These are phyloP conservation scores for Salix dunnii DNA, from an alignment of 345 rosid species.

Conservation along the genomic window DNA sequence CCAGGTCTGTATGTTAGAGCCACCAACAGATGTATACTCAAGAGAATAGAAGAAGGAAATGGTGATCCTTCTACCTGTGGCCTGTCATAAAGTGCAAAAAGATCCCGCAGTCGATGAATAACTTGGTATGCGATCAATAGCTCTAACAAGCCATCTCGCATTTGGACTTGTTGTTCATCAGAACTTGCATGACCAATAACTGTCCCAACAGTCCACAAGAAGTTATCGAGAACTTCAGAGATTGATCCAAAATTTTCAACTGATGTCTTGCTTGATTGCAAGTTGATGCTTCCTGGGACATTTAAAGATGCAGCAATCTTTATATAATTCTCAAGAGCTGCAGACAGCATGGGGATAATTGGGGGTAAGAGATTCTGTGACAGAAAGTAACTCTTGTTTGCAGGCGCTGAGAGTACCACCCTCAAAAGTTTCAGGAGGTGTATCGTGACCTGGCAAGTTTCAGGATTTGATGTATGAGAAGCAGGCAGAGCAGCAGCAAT, in stretches of 20 bases:
- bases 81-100: slow-evolving; percentile 74
- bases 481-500: slow-evolving; percentile 77
- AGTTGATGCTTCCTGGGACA: slow-evolving; percentile 33
- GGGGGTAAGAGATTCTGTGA: slow-evolving; percentile 78
- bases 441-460: slow-evolving; percentile 69
- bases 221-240: slow-evolving; percentile 64
- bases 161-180: slow-evolving; percentile 56
- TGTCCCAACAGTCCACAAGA: slow-evolving; percentile 51
- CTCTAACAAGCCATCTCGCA: slow-evolving; percentile 71
- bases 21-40: slow-evolving; percentile 60
- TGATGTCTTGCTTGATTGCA: slow-evolving; percentile 47
- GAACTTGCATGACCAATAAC: slow-evolving; percentile 54
- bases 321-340: slow-evolving; percentile 73
- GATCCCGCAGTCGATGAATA: slow-evolving; percentile 63
- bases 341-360: slow-evolving; percentile 64
- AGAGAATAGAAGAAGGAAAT: slow-evolving; percentile 65
- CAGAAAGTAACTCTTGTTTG: slow-evolving; percentile 65
- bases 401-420: slow-evolving; percentile 53
- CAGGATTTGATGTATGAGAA: slow-evolving; percentile 73
- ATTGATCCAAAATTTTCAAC: slow-evolving; percentile 57
- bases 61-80: slow-evolving; percentile 81
- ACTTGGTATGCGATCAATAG: slow-evolving; percentile 67
- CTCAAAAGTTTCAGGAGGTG: slow-evolving; percentile 66
- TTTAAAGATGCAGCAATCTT: slow-evolving; percentile 68
- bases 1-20: slow-evolving; percentile 51